Conservation (phyloP, 768 basidiomycete species). For the Floccularia luteovirens region DNA sequence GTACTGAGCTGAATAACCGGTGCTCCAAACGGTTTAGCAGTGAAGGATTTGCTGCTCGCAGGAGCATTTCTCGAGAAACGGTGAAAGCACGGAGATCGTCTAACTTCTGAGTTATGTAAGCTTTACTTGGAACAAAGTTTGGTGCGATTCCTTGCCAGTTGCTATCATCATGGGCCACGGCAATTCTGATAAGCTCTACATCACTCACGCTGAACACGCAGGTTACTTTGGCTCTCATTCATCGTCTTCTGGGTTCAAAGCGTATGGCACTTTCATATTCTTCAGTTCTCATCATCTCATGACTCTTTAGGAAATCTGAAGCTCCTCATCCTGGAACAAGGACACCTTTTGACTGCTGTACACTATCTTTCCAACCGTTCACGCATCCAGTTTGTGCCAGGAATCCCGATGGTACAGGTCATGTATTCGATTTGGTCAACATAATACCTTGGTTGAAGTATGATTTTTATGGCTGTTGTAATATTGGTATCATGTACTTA, state of each 20-base stretch:
- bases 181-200: constrained; percentile 81
- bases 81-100: no score
- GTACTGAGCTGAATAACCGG: no score
- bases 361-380: constrained; percentile 87
- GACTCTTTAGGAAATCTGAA: constrained; percentile 50
- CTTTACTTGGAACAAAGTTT: not conserved
- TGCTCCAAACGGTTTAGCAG: no score
- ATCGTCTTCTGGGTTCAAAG: constrained; percentile 65
- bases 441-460: constrained; percentile 95
- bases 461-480: constrained; percentile 15
- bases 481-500: constrained; percentile 4
- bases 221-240: constrained; percentile 79
- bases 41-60: no score
- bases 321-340: constrained; percentile 54
- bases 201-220: constrained; percentile 84
- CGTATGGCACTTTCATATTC: constrained; percentile 29
- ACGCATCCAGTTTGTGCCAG: constrained; percentile 82
- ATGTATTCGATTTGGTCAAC: constrained; percentile 84
- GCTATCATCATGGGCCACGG: constrained; percentile 67
- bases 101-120: no score
- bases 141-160: constrained; percentile 4
- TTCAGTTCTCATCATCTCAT: constrained; percentile 3
- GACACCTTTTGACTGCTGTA: constrained; percentile 88
- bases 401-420: constrained; percentile 72
- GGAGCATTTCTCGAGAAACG: no score